Evolutionary conservation across 805 yeast genomes (phyloP).

Genomic region (Dipodascus geniculatus): DNA sequence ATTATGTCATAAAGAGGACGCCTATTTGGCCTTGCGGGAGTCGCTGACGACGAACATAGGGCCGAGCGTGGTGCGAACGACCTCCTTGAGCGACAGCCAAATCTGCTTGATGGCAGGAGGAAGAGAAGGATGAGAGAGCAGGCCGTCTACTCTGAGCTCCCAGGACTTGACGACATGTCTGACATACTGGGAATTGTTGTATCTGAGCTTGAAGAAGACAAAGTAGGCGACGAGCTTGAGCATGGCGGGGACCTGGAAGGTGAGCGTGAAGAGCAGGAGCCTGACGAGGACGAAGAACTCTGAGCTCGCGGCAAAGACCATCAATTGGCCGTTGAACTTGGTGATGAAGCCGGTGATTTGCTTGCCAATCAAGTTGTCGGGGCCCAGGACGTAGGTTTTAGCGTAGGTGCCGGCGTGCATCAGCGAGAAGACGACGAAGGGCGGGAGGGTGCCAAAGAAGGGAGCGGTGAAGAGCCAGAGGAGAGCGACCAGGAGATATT

Average conservation of each 20-base stretch:
- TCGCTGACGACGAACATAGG: conserved; percentile 5
- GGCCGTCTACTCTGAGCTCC: conserved; percentile 55
- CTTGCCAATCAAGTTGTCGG: conserved; percentile 20
- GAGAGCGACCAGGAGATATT: conserved; percentile 50
- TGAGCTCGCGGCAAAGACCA: conserved; percentile 46
- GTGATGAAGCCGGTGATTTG: conserved; percentile 35
- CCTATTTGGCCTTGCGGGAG: background rate
- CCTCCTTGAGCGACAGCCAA: conserved; percentile 39
- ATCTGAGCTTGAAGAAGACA: conserved; percentile 63
- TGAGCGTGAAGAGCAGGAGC: conserved; percentile 31
- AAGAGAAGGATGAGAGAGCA: conserved; percentile 41
- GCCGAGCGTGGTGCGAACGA: conserved; percentile 12
- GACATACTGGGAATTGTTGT: conserved; percentile 62
- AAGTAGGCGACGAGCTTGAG: conserved; percentile 35
- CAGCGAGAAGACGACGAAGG: conserved; percentile 64
- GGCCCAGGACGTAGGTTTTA: conserved; percentile 42
- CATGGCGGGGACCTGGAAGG: conserved; percentile 57
- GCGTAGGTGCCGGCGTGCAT: conserved; percentile 73
- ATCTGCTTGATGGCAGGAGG: conserved; percentile 37
- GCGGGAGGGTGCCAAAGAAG: conserved; percentile 50
- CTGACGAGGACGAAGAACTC: conserved; percentile 34
- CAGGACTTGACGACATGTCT: conserved; percentile 54
- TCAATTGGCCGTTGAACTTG: conserved; percentile 44
- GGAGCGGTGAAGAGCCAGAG: conserved; percentile 50
- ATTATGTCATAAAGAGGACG: background rate